These are phyloP conservation scores for Thuidium tamariscinum DNA, from an alignment of 225 moss, liverwort and hornwort genomes.

Conservation along the genomic window DNA sequence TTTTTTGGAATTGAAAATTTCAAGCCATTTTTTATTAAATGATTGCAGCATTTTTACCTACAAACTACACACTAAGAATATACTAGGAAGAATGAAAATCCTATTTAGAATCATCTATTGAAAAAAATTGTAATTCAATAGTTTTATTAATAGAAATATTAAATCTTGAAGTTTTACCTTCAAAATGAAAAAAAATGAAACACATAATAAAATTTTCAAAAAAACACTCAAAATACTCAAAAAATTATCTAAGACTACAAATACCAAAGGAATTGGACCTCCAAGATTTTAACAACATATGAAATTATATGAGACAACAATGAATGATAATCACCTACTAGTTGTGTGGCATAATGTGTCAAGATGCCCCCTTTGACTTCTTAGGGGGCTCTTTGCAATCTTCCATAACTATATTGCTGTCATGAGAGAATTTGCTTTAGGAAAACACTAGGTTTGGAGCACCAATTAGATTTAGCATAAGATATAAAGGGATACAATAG, in stretches of 20 bases:
- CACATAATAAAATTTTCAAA: background rate
- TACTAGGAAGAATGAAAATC: background rate
- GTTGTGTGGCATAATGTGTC: too few relatives aligned
- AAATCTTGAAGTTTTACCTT: background rate
- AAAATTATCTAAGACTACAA: background rate
- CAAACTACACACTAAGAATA: background rate
- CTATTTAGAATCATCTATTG: background rate
- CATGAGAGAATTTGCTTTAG: too few relatives aligned
- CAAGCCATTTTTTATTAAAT: background rate
- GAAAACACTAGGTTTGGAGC: too few relatives aligned
- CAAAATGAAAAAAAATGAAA: background rate
- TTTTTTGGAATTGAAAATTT: background rate
- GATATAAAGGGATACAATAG: too few relatives aligned
- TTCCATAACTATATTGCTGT: too few relatives aligned
- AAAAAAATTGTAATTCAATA: background rate
- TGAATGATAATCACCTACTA: background rate
- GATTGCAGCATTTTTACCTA: background rate
- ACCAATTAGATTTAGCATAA: too few relatives aligned
- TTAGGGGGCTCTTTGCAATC: background rate
- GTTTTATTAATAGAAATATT: background rate
- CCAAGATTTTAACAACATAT: background rate
- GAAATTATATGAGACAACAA: background rate
- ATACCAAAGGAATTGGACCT: background rate
- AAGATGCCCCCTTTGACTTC: too few relatives aligned
- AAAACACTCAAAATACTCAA: background rate